Base-by-base conservation (phyloP, 192 early-diverging fungal species). In the Coemansia sp. region DNA sequence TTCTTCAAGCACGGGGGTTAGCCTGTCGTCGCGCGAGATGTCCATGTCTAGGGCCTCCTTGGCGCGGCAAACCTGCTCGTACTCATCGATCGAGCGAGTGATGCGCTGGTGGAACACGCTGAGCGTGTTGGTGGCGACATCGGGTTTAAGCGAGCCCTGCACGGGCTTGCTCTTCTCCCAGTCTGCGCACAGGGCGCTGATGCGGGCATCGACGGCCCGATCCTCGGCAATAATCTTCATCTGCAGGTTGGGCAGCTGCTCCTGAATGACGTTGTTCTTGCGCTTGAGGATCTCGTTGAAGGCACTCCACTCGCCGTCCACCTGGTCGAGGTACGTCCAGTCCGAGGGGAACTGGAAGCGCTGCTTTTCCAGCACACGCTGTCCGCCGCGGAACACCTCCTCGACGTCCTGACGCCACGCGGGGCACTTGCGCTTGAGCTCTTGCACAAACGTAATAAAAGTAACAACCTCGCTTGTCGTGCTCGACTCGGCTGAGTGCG, bases 151-250 rank as follows among this genome's bases (percentile, higher is more conserved):
- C 50, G 95, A 86, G 17, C 94, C 97, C 59, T 92, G 87, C 22
- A 97, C 85, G 14, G 96, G 97, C 71, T 98, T 99, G 64, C 58
- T 81, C 56, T 89, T 86, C 51, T 94, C 90, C 97, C 96, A 99
- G 60, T 98, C 96, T 6, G 74, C 74, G 27, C 87, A 72, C 42
- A 93, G 83, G 22, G 88, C 82, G 10, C 78, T 76, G 53, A 95
- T 92, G 56, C 92, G 90, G 46, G 81, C 77, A 46, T 94, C 90
- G 9, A 97, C 82, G 0, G 84, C 67, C 54, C 88, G 84, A 76
- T 97, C 96, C 64, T 99, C 93, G 1, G 86, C 80, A n/a, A 90
- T 80, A 53, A 97, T 94, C 81, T 98, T 97, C 68, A 82, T 78
- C 78, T 97, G 92, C 45, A 99, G 72, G 25, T 83, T 90, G 36